phyloP scores from a whole-genome alignment of 805 yeast genomes.

The Candida sakaeoensis region DNA sequence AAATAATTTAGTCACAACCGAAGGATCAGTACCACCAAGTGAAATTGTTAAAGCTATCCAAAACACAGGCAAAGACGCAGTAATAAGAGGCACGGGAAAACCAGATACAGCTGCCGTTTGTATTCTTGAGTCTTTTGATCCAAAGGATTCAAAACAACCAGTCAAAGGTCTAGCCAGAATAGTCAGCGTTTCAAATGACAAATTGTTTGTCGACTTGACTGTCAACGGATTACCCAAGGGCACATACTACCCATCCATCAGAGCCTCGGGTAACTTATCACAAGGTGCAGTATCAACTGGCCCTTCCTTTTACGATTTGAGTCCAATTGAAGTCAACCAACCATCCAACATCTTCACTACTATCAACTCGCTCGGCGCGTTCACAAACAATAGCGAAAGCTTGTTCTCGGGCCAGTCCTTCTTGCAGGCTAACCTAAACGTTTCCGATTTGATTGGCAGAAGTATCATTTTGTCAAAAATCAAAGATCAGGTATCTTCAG shows the following conservation, averaged over 20 bases:
- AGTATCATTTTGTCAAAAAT: conserved; percentile 47
- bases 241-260: conserved; percentile 63
- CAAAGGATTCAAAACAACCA: conserved; percentile 44
- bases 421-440: conserved; percentile 41
- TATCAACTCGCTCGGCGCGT: conserved; percentile 35
- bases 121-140: conserved; percentile 70
- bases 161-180: conserved; percentile 87
- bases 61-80: conserved; percentile 79
- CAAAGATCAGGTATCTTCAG: conserved; percentile 35
- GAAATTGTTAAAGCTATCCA: conserved; percentile 65
- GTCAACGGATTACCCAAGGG: conserved; percentile 69
- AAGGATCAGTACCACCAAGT: conserved; percentile 76
- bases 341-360: conserved; percentile 25
- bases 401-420: conserved; percentile 35
- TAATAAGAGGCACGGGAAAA: conserved; percentile 85
- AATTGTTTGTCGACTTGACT: conserved; percentile 70
- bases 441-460: conserved; percentile 69
- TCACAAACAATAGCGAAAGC: conserved; percentile 10
- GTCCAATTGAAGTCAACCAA: conserved; percentile 30
- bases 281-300: conserved; percentile 71
- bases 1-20: conserved; percentile 60
- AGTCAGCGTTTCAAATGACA: conserved; percentile 57
- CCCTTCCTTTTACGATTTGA: conserved; percentile 40
- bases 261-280: conserved; percentile 73
- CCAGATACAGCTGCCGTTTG: conserved; percentile 90